Base-by-base conservation (phyloP, 1,284 basidiomycete genomes). In the Chalciporus sp. region DNA sequence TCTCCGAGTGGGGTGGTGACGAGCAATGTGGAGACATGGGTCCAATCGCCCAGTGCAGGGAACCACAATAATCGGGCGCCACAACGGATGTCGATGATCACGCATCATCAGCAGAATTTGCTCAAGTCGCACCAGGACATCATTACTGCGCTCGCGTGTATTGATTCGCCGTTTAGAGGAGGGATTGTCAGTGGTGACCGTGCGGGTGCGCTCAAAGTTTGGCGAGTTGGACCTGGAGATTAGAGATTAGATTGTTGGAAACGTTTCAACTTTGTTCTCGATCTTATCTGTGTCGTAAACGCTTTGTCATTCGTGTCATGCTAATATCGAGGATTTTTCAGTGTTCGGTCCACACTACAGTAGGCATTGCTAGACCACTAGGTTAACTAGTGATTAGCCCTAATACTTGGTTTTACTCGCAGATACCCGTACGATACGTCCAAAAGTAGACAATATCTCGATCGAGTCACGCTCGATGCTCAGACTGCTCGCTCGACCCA, bases 121-220 rank as follows among this genome's bases (percentile, higher is more conserved):
- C 72, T 94, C 44, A 86, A 82, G 64, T 78, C 85, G 2, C 94
- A 96, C 65, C 89, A 90, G 59, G 94, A 96, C 65, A 83, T 90
- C 3, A 82, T 97, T 23, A 92, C 89, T 1, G 84, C 89, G 3
- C 70, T 96, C 20, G 82, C 84, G 0, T 88, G 90, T 58, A 84
- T 96, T 50, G 93, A 96, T 59, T 83, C 88, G 0, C 94, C 94
- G 0, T 96, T 95, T 73, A 79, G 90, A 45, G 89, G 89, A 16
- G 92, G 93, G 4, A 80, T 95, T 42, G 82, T 96, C 10, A 94
- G 90, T 58, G 94, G 89, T 3, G 94, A 96, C 67, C 79, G 90
- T 35, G 76, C 85, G 17, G 92, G 92, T 3, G 84, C 85, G 26
- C 79, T 94, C 55, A 94, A 94, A 67, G 87, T 94, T 2, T 94